Evolutionary conservation across 2,329 filamentous ascomycete species (phyloP), one percentile per base, ranked within the genome.

Genomic region (Epicoccum nigrum): DNA sequence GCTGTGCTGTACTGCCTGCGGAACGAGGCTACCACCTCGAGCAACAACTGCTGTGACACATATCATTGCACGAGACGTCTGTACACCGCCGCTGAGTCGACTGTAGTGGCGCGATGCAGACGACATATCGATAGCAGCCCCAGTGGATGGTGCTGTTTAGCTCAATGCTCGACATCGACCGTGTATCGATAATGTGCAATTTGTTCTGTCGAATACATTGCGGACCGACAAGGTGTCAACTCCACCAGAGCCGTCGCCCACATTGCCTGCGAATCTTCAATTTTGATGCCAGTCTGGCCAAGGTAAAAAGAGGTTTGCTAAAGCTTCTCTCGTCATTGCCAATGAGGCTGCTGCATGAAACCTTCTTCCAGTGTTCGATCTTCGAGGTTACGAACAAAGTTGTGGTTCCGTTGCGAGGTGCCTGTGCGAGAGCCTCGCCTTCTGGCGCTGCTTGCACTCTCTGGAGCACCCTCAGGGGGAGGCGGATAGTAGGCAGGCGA

Each of bases 401-500:
- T 93, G 33, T 92, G 82, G 67, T 92, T 88, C 56, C 76, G 81
- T 47, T 78, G 79, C 35, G 81, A 81, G 35, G 62, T 78, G 60
- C 86, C 83, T 37, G 83, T 82, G 48, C 92, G 83, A 69, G 90
- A 93, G 35, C 89, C 88, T 70, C 92, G 83, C 65, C 92, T 84
- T 33, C 89, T 85, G 23, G 88, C 81, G 74, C 77, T 84, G n/a
- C 80, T 78, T 19, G 84, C 79, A 51, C 82, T 83, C 54, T 89
- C 84, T 7, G 85, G 82, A 64, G 90, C 86, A 8, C 91, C 90
- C 59, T 97, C 93, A 6, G 89, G 86, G 2, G 93, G 90, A 16
- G 94, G 94, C 9, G 94, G 94, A 65, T 97, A 99, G 74, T 99
- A 99, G 1, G 94, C 94, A 4, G 94, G 94, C 63, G 92, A 97